phyloP scores from a whole-genome alignment of 2,329 filamentous ascomycete species.

The Aschersonia sp. region DNA sequence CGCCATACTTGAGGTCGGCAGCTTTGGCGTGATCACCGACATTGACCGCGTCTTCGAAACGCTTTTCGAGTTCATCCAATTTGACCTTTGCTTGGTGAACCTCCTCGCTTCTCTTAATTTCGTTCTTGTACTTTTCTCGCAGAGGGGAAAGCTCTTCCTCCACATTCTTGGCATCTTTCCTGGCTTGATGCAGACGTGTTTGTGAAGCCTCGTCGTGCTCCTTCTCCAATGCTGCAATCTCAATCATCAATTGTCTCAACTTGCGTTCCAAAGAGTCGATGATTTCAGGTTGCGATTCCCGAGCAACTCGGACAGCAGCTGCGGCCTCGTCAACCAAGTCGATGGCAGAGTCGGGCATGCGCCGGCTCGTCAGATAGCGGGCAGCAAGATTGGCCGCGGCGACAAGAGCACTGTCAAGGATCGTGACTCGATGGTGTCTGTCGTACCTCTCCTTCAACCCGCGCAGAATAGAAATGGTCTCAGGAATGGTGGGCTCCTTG shows the following conservation, averaged over 20 bases:
- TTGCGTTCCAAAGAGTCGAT: slow-evolving; percentile 90
- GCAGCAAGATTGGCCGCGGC: slow-evolving; percentile 82
- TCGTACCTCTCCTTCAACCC: slow-evolving; percentile 97
- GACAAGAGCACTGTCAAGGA: slow-evolving; percentile 86
- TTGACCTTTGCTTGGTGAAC: slow-evolving; percentile 94
- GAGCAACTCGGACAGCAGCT: slow-evolving; percentile 86
- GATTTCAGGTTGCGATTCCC: slow-evolving; percentile 91
- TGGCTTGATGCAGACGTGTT: slow-evolving; percentile 65
- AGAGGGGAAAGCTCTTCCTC: slow-evolving; percentile 85
- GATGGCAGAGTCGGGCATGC: slow-evolving; percentile 91
- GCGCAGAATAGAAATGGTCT: slow-evolving; percentile 96
- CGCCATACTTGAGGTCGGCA: slow-evolving; percentile 92
- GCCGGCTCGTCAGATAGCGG: slow-evolving; percentile 79
- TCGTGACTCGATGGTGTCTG: slow-evolving; percentile 94
- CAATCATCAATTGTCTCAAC: slow-evolving; percentile 83
- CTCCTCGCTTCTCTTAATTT: slow-evolving; percentile 80
- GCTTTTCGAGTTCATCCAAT: slow-evolving; percentile 80
- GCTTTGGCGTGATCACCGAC: slow-evolving; percentile 72
- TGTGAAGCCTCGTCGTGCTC: slow-evolving; percentile 93
- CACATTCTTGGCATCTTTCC: slow-evolving; percentile 84
- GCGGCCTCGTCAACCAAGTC: slow-evolving; percentile 94
- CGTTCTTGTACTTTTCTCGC: slow-evolving; percentile 87
- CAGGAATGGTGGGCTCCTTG: slow-evolving; percentile 77
- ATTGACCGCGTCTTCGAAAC: slow-evolving; percentile 86
- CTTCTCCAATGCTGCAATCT: slow-evolving; percentile 86